Evolutionary conservation across 202 grass and related monocot genomes (phyloP).

Genomic region (Panicum virgatum): DNA sequence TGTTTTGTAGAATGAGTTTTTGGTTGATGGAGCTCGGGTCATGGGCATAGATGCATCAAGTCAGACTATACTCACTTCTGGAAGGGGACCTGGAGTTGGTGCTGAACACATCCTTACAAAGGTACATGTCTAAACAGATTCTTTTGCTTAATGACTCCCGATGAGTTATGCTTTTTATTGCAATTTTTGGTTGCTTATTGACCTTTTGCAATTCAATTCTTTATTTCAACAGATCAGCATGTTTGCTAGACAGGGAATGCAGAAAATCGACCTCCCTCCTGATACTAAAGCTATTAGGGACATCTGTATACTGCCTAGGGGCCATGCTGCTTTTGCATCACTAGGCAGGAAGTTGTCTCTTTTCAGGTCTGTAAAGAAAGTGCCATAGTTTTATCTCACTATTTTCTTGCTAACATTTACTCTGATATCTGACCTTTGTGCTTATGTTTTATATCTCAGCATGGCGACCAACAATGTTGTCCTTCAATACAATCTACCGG

Average conservation of each 20-base stretch:
- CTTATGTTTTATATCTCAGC: slow-evolving; percentile 55
- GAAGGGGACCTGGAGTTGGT: slow-evolving; percentile 58
- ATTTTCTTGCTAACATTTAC: background rate
- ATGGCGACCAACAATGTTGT: slow-evolving; percentile 66
- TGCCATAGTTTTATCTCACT: slow-evolving; percentile 32
- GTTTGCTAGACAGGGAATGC: slow-evolving; percentile 54
- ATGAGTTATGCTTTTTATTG: slow-evolving; percentile 10
- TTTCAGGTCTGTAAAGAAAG: slow-evolving; percentile 56
- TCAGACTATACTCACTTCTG: slow-evolving; percentile 65
- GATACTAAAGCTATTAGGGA: slow-evolving; percentile 90
- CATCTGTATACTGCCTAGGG: slow-evolving; percentile 61
- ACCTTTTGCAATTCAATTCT: slow-evolving; percentile 19
- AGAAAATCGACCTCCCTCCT: slow-evolving; percentile 64
- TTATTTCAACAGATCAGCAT: slow-evolving; percentile 71
- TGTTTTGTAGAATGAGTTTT: slow-evolving; percentile 68
- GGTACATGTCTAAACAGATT: slow-evolving; percentile 48
- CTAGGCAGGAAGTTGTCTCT: slow-evolving; percentile 77
- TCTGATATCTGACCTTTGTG: slow-evolving; percentile 36
- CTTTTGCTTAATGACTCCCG: slow-evolving; percentile 23
- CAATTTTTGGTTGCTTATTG: slow-evolving; percentile 34
- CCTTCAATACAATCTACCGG: slow-evolving; percentile 81
- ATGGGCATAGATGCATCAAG: slow-evolving; percentile 84
- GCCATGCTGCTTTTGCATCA: slow-evolving; percentile 72
- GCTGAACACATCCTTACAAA: slow-evolving; percentile 85
- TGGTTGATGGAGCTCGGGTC: slow-evolving; percentile 76